Conservation (phyloP, 495 filamentous ascomycete species). For the Neurospora sp. region DNA sequence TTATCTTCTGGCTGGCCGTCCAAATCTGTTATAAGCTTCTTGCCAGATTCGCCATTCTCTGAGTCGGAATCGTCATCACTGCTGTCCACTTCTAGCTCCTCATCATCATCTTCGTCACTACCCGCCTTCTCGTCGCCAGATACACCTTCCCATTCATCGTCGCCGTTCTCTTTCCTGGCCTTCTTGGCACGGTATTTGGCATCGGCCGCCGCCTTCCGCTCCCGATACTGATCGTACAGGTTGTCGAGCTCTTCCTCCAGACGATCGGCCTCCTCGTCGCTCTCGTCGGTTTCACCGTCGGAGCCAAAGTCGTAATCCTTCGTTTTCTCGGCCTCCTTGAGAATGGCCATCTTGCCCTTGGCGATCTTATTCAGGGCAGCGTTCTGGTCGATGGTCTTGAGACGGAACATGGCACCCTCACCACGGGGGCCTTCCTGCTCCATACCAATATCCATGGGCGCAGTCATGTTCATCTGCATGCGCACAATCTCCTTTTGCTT, state of each 20-base stretch:
- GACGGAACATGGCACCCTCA: slow-evolving; percentile 69
- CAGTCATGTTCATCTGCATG: slow-evolving; percentile 94
- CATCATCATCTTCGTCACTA: slow-evolving; percentile 40
- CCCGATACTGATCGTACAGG: slow-evolving; percentile 79
- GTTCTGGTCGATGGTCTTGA: slow-evolving; percentile 69
- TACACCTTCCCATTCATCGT: slow-evolving; percentile 87
- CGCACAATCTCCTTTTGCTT: slow-evolving; percentile 85
- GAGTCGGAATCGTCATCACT: slow-evolving; percentile 45
- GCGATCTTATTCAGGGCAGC: slow-evolving; percentile 59
- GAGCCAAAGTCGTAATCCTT: slow-evolving; percentile 50
- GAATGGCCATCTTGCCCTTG: slow-evolving; percentile 63
- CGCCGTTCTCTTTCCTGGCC: slow-evolving; percentile 68
- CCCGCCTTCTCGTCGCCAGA: slow-evolving; percentile 55
- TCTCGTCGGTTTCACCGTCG: slow-evolving; percentile 46
- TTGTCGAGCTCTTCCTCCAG: slow-evolving; percentile 77
- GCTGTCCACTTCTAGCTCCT: slow-evolving; percentile 46
- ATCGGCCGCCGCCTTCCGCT: slow-evolving; percentile 65
- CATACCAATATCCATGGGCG: slow-evolving; percentile 90
- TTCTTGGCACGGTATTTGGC: slow-evolving; percentile 86
- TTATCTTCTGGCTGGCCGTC: slow-evolving; percentile 34
- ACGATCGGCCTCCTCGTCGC: slow-evolving; percentile 69
- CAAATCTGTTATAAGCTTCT: slow-evolving; percentile 43
- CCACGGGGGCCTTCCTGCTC: slow-evolving; percentile 75
- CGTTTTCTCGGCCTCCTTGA: slow-evolving; percentile 43
- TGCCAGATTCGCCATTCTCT: slow-evolving; percentile 25